A percentile compares a stretch with the other conserved stretches of the same genome.
phyloP scores from a whole-genome alignment of 2,329 filamentous ascomycete species.

The Colletotrichum noveboracense region DNA sequence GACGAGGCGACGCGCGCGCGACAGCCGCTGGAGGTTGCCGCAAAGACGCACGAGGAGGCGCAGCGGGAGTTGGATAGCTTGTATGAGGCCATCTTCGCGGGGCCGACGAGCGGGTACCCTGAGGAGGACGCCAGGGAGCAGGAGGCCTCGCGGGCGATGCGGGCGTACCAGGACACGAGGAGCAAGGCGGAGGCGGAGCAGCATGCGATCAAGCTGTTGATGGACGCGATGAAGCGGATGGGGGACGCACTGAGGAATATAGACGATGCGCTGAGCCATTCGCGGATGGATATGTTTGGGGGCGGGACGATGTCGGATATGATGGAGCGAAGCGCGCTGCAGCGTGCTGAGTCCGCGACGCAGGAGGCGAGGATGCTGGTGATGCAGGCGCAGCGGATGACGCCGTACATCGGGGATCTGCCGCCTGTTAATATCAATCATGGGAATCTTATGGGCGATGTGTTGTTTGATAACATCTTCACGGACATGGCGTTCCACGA shows the following conservation, averaged over 20 bases:
- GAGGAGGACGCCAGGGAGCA: constrained; percentile 56
- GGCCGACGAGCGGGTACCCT: constrained; percentile 56
- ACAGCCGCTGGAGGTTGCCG: constrained; percentile 39
- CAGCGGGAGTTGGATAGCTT: constrained; percentile 54
- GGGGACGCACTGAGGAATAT: constrained; percentile 39
- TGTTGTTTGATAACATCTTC: constrained; percentile 62
- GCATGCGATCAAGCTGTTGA: constrained; percentile 45
- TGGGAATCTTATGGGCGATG: constrained; percentile 51
- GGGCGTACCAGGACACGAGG: constrained; percentile 42
- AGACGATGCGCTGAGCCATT: constrained; percentile 44
- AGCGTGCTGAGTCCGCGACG: constrained; percentile 48
- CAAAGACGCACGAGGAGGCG: constrained; percentile 40
- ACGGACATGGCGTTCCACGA: constrained; percentile 57
- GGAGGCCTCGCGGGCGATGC: constrained; percentile 35
- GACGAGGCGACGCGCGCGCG: constrained; percentile 41
- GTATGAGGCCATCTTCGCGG: constrained; percentile 59
- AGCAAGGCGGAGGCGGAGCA: constrained; percentile 41
- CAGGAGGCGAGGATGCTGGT: constrained; percentile 44
- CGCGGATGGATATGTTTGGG: constrained; percentile 53
- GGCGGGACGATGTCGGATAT: constrained; percentile 54
- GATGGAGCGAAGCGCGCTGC: constrained; percentile 58
- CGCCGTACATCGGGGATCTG: constrained; percentile 42
- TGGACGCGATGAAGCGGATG: constrained; percentile 42
- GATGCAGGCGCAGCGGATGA: constrained; percentile 43
- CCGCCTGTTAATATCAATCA: constrained; percentile 47